phyloP scores from a whole-genome alignment of 768 basidiomycete species.

The Mycena vulgaris region DNA sequence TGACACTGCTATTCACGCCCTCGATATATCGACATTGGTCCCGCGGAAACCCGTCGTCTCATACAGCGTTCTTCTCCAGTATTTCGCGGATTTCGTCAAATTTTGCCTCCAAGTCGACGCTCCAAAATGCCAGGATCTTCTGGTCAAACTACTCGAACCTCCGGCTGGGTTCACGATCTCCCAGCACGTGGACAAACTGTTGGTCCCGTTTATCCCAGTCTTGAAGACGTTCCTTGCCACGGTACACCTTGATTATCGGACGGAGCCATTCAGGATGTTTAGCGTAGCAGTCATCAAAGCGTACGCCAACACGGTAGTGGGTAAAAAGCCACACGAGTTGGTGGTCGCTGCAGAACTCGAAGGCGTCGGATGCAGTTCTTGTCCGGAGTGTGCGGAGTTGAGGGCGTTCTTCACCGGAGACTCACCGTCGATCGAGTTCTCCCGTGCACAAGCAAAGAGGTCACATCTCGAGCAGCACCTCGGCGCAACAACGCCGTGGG shows the following conservation, averaged over 20 bases:
- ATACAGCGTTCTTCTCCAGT: background rate
- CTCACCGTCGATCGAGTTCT: background rate
- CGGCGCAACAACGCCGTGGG: background rate
- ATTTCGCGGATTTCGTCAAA: background rate
- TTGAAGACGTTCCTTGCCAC: conserved; percentile 5
- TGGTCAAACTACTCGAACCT: background rate
- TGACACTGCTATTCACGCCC: background rate
- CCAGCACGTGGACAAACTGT: conserved; percentile 3
- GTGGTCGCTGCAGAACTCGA: conserved; percentile 3
- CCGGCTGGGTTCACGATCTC: conserved; percentile 1
- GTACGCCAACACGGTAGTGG: conserved; percentile 4
- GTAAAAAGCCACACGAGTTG: conserved; percentile 5
- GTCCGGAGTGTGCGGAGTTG: background rate
- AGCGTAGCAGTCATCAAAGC: background rate
- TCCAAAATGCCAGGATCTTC: background rate
- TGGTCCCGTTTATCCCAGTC: background rate
- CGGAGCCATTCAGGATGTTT: conserved; percentile 8
- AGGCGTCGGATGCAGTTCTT: conserved; percentile 7
- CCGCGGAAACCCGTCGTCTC: background rate
- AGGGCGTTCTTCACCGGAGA: background rate
- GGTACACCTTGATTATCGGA: background rate
- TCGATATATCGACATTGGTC: background rate
- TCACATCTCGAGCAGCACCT: background rate
- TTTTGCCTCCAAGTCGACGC: conserved; percentile 9
- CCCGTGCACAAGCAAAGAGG: background rate